Conservation (phyloP, 2,329 filamentous ascomycete genomes). For the Venturia carpophila region DNA sequence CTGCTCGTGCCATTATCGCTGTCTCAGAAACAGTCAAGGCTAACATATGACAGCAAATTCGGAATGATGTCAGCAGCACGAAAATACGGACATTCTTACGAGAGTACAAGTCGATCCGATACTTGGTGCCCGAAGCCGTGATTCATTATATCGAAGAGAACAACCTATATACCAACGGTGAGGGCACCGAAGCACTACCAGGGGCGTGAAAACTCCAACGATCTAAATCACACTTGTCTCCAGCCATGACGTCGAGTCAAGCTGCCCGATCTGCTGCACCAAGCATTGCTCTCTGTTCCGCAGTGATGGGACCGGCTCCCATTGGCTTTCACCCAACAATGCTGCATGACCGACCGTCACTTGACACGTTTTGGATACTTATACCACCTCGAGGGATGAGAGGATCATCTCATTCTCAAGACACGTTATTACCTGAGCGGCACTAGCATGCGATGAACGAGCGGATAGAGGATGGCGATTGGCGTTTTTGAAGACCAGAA, state of each 20-base stretch:
- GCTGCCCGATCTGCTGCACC: neutral
- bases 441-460: neutral
- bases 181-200: conserved; percentile 9
- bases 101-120: conserved; percentile 74
- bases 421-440: neutral
- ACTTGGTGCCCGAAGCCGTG: conserved; percentile 64
- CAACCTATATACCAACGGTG: conserved; percentile 14
- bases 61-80: conserved; percentile 21
- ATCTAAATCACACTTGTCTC: neutral
- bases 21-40: neutral
- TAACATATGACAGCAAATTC: conserved; percentile 17
- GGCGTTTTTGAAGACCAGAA: neutral
- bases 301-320: neutral
- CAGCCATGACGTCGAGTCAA: neutral
- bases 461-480: neutral
- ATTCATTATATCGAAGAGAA: conserved; percentile 40
- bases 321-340: neutral
- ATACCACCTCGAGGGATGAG: conserved; percentile 7
- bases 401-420: neutral
- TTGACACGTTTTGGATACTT: neutral
- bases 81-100: conserved; percentile 39
- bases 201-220: neutral
- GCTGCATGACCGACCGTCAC: neutral
- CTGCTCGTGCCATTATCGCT: neutral
- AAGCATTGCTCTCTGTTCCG: neutral